A percentile compares a stretch with the other conserved stretches of the same genome.
Evolutionary conservation across 495 filamentous ascomycete genomes (phyloP).

Genomic region (Clohesyomyces aquaticus): DNA sequence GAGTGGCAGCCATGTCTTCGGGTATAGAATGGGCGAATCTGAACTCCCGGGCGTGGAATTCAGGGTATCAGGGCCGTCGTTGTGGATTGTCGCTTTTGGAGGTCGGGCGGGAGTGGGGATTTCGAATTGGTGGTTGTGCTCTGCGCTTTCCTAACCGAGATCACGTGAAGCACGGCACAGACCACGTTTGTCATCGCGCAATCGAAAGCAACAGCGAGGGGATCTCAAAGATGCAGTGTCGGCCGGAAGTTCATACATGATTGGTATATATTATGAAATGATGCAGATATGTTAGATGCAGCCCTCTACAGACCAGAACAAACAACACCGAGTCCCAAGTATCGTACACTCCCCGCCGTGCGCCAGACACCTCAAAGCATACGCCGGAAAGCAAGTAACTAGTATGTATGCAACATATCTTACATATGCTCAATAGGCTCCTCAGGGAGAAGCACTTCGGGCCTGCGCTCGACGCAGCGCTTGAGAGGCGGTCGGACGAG

Average conservation of each 20-base stretch:
- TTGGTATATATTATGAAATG: too few species aligned
- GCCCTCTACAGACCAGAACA: too few species aligned
- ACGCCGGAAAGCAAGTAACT: neutral
- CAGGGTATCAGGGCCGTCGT: constrained; percentile 24
- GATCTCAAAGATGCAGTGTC: too few species aligned
- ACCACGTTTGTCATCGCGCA: too few species aligned
- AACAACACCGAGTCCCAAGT: too few species aligned
- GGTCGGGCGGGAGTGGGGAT: constrained; percentile 3
- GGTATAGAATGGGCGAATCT: constrained; percentile 30
- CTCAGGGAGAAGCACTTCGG: constrained; percentile 75
- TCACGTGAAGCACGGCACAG: too few species aligned
- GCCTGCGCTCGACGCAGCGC: constrained; percentile 39
- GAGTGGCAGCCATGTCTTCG: constrained; percentile 66
- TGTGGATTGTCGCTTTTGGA: constrained; percentile 23
- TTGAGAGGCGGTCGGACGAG: constrained; percentile 78
- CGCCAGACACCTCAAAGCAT: neutral
- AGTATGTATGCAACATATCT: neutral
- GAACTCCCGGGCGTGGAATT: constrained; percentile 33
- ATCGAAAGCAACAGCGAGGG: too few species aligned
- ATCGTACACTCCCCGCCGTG: too few species aligned
- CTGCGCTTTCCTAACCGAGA: neutral
- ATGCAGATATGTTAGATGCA: too few species aligned
- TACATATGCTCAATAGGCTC: constrained; percentile 80
- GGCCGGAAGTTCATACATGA: too few species aligned
- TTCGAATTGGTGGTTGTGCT: neutral